Evolutionary conservation across 208 protist genomes (phyloP), one percentile per base, ranked within the genome.

Genomic region (Herpetomonas muscarum): DNA sequence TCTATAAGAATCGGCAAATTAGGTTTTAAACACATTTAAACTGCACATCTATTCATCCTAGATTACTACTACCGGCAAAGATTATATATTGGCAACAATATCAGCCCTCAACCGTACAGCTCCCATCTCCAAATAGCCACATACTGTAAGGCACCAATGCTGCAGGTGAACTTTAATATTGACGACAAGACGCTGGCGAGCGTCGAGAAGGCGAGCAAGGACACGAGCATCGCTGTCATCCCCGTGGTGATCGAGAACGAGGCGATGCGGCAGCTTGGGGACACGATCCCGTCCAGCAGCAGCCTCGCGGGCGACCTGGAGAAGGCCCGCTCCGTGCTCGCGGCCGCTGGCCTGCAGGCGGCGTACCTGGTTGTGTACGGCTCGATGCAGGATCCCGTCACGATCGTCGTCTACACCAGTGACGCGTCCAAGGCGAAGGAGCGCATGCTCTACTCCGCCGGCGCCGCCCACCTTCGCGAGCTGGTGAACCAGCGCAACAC

Each of bases 401-500:
- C 56, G n/a, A 47, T 85, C 21, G 60, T 93, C 13, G 52, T 77
- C n/a, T 90, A 82, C 55, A 74, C 84, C 36, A 55, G 46, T 26
- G 74, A 88, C 10, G 34, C 32, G 48, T 55, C 74, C 1, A 77
- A 68, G 44, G 65, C 86, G 12, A 78, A 72, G 59, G 67, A 85
- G 17, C 57, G 70, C 15, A 90, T 93, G 73, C 53, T 90, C 19
- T 90, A 86, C 59, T 73, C 81, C 3, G 61, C 81, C 6, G 80
- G 79, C 24, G 53, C 55, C 1, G 56, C 32, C 12, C 68, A 76
- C 48, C 26, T 87, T 2, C 58, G 57, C 29, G 77, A 81, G 4
- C 29, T 54, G 10, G 46, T 64, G 21, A 60, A 64, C 36, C 46
- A 73, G 19, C 21, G 42, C 48, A 54, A 69, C 0, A 42, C 51